phyloP scores from a whole-genome alignment of 192 early-diverging fungal genomes.

The Funneliformis mosseae region DNA sequence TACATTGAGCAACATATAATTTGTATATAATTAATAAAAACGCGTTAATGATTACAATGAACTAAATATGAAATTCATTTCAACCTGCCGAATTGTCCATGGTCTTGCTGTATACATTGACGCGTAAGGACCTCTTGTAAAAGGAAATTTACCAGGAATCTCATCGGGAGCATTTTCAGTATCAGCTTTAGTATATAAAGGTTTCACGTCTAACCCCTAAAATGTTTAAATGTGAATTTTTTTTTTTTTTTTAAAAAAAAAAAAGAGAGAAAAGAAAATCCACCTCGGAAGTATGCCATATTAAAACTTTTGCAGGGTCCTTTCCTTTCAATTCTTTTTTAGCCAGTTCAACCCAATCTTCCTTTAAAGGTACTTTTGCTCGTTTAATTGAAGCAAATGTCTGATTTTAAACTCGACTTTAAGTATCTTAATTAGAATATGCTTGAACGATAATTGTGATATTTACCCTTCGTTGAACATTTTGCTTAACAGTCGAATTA shows the following conservation, averaged over 20 bases:
- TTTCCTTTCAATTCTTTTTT: constrained; percentile 88
- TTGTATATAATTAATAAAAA: no score
- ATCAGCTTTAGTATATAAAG: constrained; percentile 81
- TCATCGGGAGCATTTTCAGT: constrained; percentile 61
- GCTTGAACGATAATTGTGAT: not conserved
- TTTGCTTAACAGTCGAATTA: not conserved
- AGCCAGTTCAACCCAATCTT: constrained; percentile 73
- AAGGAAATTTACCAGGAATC: constrained; percentile 83
- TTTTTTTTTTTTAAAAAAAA: not conserved
- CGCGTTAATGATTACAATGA: no score
- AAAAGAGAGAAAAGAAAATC: no score
- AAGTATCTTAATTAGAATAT: not conserved
- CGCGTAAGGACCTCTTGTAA: constrained; percentile 81
- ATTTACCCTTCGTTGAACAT: not conserved
- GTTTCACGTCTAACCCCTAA: constrained; percentile 80
- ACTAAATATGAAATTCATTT: not conserved
- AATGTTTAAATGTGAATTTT: not conserved
- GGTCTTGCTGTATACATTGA: constrained; percentile 84
- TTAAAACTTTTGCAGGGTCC: constrained; percentile 68
- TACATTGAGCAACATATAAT: no score
- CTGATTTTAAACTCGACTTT: not conserved
- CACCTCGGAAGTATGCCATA: constrained; percentile 83
- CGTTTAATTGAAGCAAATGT: constrained; percentile 8
- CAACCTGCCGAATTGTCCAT: constrained; percentile 85
- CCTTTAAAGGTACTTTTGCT: constrained; percentile 59